phyloP scores from a whole-genome alignment of 805 yeast species.

The Brettanomyces custersianus region DNA sequence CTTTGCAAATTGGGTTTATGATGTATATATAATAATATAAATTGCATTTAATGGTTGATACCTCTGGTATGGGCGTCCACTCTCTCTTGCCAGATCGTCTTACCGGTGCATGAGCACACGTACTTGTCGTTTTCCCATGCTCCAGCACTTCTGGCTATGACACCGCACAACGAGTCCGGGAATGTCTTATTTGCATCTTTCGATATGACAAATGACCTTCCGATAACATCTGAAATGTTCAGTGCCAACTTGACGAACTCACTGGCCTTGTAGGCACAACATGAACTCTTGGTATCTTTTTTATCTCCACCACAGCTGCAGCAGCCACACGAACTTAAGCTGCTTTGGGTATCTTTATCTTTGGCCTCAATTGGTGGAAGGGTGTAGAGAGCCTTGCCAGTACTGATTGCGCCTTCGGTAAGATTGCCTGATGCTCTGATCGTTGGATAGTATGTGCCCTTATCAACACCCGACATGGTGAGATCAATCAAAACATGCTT shows the following conservation, averaged over 20 bases:
- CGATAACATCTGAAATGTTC: constrained; percentile 54
- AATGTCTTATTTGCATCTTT: constrained; percentile 29
- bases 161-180: constrained; percentile 58
- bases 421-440: constrained; percentile 69
- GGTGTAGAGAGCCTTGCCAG: constrained; percentile 44
- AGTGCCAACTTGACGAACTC: constrained; percentile 38
- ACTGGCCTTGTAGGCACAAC: constrained; percentile 30
- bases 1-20: not conserved
- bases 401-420: constrained; percentile 58
- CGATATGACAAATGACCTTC: constrained; percentile 53
- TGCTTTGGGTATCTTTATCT: constrained; percentile 9
- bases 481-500: constrained; percentile 60
- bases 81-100: constrained; percentile 94
- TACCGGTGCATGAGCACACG: constrained; percentile 92
- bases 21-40: not conserved
- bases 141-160: constrained; percentile 93
- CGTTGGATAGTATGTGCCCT: constrained; percentile 62
- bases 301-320: constrained; percentile 21
- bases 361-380: constrained; percentile 32
- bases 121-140: constrained; percentile 92
- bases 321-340: not conserved
- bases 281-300: too few species aligned
- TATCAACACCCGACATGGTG: constrained; percentile 61
- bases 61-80: constrained; percentile 63
- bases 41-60: constrained; percentile 19